Evolutionary conservation across 768 basidiomycete species (phyloP), one percentile per base, ranked within the genome.

Genomic region (Leccinellum luteum): DNA sequence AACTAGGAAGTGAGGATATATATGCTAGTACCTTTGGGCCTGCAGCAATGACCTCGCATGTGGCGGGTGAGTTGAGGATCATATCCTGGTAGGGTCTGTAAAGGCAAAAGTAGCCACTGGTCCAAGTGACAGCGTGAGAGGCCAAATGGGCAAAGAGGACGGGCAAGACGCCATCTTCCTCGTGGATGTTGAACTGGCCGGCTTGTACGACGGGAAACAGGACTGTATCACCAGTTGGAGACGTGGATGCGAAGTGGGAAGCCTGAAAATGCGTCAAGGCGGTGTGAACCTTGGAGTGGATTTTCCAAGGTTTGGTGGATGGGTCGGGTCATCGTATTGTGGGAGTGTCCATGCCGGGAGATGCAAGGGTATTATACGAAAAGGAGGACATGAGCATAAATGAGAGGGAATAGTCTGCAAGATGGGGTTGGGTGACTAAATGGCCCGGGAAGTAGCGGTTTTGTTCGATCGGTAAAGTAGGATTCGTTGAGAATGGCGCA

Each of bases 81-180:
- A 87, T 76, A 28, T 84, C 76, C 67, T 92, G 91, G 69, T 98
- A 98, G 13, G 81, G 82, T 57, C 80, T 76, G 67, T 90, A 90
- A 31, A 98, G 76, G 7, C 90, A 90, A 69, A 99, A 98, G 74
- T 99, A 99, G 12, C 97, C 97, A 65, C 89, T 94, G 7, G 97
- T 99, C 67, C 98, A 75, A 69, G 97, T 91, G 28, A 88, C 72
- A 17, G 82, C 65, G n/a, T 25, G 35, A 58, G 49, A 49, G 28
- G 17, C 17, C 27, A 87, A 60, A 56, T 78, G 70, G n/a, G 80
- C 67, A 62, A 92, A 90, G 23, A 94, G 78, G 31, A 76, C 69
- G 6, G 73, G 63, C 28, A 94, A 70, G 21, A 78, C 77, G 4
- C 74, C 74, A 66, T 96, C 94, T 74, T 98, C 94, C 72, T 98